Evolutionary conservation across 345 rosid genomes (phyloP), one percentile per base, ranked within the genome.

Genomic region (Eucalyptus cloeziana): DNA sequence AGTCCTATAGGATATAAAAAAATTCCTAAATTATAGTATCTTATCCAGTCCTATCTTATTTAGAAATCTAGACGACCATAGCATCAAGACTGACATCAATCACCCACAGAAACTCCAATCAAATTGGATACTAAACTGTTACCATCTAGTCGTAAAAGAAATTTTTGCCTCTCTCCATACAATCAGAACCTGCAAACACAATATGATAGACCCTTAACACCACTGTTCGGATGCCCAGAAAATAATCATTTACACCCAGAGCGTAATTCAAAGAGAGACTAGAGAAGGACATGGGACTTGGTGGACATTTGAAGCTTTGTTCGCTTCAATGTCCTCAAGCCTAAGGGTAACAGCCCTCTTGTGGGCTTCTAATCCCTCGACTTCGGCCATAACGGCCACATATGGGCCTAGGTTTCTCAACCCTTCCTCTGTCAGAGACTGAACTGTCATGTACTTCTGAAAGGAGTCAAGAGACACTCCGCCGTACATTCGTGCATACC

Each of bases 401-500:
- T 93, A 93, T 2, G 98, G 98, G 50, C 98, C 99, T 3, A 96
- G 98, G 81, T 90, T 97, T 89, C 93, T 86, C 69, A 96, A 91
- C 89, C 99, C 99, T 92, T 97, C 99, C 90, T 95, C 95, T 11
- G 98, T 95, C 92, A 94, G 88, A 14, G 96, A 94, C 87, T 97
- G 99, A 24, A 97, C 93, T 6, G 99, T 97, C 92, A 97, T 96
- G 94, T 94, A 95, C 92, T 97, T 96, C 31, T 95, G 91, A 94
- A 97, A 97, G 12, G 99, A 97, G 88, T 96, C 98, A 3, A 97
- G 94, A 17, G 99, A 96, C 86, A 97, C 97, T 25, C 99, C 98
- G 15, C 99, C 95, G 33, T 95, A 97, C 98, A 97, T 96, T 86
- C 98, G 92, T 10, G 99, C 99, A 90, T 96, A 96, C 16, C 99